Conservation (phyloP, 176 grass and related monocot genomes). For the Ensete glaucum region DNA sequence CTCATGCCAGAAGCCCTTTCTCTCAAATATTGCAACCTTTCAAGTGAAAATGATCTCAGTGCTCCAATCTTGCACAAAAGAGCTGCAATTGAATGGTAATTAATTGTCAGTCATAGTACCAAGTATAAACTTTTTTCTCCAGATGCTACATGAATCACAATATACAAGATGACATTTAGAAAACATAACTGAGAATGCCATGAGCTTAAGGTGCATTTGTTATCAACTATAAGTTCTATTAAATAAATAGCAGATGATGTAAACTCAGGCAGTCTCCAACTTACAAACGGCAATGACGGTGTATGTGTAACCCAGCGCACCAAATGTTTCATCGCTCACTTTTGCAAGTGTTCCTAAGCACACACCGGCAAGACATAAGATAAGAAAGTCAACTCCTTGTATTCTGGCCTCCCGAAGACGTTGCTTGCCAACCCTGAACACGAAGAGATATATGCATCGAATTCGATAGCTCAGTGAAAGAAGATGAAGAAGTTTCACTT, state of each 20-base stretch:
- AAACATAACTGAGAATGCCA: too few species aligned
- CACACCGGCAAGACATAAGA: slow-evolving; percentile 63
- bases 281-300: slow-evolving; percentile 84
- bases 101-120: too few species aligned
- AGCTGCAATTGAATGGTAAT: slow-evolving; percentile 21
- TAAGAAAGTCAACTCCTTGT: slow-evolving; percentile 62
- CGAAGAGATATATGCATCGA: background rate
- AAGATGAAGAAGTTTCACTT: background rate
- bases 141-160: too few species aligned
- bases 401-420: slow-evolving; percentile 60
- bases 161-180: too few species aligned
- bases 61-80: slow-evolving; percentile 75
- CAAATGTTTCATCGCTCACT: slow-evolving; percentile 71
- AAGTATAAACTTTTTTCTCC: too few species aligned
- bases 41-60: slow-evolving; percentile 55
- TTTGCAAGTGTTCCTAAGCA: slow-evolving; percentile 75
- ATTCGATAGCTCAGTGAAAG: background rate
- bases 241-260: too few species aligned
- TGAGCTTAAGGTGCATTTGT: too few species aligned
- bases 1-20: slow-evolving; percentile 71
- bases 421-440: slow-evolving; percentile 59
- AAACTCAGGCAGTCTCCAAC: slow-evolving; percentile 3
- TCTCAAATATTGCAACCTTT: slow-evolving; percentile 65
- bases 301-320: slow-evolving; percentile 65
- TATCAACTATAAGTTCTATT: too few species aligned